These are phyloP conservation scores for Beauveria bassiana DNA, from an alignment of 2,329 filamentous ascomycete genomes.

Conservation along the genomic window DNA sequence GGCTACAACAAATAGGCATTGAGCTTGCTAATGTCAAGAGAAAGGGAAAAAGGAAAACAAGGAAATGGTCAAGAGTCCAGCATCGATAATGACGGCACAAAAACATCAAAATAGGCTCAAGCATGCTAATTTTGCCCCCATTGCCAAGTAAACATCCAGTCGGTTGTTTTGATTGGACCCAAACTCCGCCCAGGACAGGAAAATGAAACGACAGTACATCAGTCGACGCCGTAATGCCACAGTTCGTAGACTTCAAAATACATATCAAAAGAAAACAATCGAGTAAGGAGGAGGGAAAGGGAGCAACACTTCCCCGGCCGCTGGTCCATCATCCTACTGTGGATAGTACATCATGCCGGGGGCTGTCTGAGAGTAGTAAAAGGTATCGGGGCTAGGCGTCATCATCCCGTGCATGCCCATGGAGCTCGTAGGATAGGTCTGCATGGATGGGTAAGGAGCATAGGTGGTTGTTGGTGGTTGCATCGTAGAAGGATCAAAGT, in stretches of 20 bases:
- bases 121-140: neutral
- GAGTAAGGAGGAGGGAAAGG: neutral
- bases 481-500: slow-evolving; percentile 74
- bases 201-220: neutral
- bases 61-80: neutral
- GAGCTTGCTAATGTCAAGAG: slow-evolving; percentile 2
- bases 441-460: slow-evolving; percentile 39
- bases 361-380: slow-evolving; percentile 58
- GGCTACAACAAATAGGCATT: neutral
- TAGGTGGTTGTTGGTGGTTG: slow-evolving; percentile 44
- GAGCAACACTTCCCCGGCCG: neutral
- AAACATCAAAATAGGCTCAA: slow-evolving; percentile 2
- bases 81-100: slow-evolving; percentile 10
- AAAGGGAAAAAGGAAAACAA: slow-evolving; percentile 11
- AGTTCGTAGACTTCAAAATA: neutral
- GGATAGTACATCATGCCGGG: slow-evolving; percentile 54
- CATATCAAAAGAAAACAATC: neutral
- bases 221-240: neutral
- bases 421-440: slow-evolving; percentile 48
- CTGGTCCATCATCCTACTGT: slow-evolving; percentile 37
- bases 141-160: slow-evolving; percentile 2
- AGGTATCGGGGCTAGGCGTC: slow-evolving; percentile 58
- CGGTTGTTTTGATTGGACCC: neutral
- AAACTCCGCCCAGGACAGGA: neutral
- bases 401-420: slow-evolving; percentile 76